These are phyloP conservation scores for Ceratocystiopsis sp. DNA, from an alignment of 2,329 filamentous ascomycete species.

Conservation along the genomic window DNA sequence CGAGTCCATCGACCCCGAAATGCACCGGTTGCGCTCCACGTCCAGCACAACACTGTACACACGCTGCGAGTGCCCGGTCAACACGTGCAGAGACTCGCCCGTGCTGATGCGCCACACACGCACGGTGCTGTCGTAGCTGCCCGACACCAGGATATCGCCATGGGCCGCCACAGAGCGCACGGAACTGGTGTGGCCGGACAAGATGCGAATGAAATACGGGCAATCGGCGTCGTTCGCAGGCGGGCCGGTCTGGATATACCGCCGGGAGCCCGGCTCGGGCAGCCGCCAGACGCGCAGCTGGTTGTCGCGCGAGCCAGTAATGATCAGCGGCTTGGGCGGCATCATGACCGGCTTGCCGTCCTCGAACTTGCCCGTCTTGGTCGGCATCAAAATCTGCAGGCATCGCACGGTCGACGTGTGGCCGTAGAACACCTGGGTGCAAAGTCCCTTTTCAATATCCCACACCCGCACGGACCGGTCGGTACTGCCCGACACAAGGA, in stretches of 20 bases:
- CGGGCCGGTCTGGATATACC: conserved; percentile 64
- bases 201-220: conserved; percentile 80
- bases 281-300: conserved; percentile 89
- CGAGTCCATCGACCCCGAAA: conserved; percentile 97
- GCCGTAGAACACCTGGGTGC: conserved; percentile 90
- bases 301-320: conserved; percentile 90
- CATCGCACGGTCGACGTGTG: conserved; percentile 96
- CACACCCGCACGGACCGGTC: conserved; percentile 97
- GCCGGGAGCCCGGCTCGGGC: conserved; percentile 59
- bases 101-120: conserved; percentile 96
- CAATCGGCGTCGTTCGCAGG: conserved; percentile 64
- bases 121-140: conserved; percentile 90
- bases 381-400: conserved; percentile 82
- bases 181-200: conserved; percentile 79
- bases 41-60: conserved; percentile 96
- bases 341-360: conserved; percentile 70
- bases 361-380: conserved; percentile 51
- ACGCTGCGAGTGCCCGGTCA: conserved; percentile 79
- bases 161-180: conserved; percentile 92
- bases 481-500: conserved; percentile 86
- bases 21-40: conserved; percentile 80
- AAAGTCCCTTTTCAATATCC: conserved; percentile 88
- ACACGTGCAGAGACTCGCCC: conserved; percentile 67
- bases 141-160: conserved; percentile 89
- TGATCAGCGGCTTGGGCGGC: conserved; percentile 88